Percentiles rank a stretch among this genome's conserved stretches.
phyloP scores from a whole-genome alignment of 2,329 filamentous ascomycete species.

The Alternaria ethzedia region DNA sequence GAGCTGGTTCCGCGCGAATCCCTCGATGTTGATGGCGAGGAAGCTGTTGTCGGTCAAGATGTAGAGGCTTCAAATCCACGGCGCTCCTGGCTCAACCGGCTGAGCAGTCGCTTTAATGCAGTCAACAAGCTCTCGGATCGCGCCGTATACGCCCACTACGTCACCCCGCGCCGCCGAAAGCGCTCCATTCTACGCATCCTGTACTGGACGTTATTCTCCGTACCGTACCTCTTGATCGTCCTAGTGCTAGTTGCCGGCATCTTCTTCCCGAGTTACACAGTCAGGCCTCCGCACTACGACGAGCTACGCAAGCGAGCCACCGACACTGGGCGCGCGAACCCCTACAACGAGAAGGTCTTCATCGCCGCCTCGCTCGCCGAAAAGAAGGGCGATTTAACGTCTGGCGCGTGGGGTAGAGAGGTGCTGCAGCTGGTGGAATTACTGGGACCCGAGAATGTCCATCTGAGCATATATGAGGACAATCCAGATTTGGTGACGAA shows the following conservation, averaged over 20 bases:
- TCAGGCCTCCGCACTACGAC: constrained; percentile 60
- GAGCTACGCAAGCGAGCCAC: constrained; percentile 47
- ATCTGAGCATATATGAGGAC: constrained; percentile 76
- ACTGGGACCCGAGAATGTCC: constrained; percentile 71
- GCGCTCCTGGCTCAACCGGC: constrained; percentile 34
- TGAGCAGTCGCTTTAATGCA: constrained; percentile 24
- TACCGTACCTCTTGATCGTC: constrained; percentile 40
- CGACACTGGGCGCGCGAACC: constrained; percentile 55
- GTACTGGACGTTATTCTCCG: constrained; percentile 40
- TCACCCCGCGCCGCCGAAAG: constrained; percentile 42
- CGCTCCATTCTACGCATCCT: constrained; percentile 40
- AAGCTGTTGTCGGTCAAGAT: constrained; percentile 16
- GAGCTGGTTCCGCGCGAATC: constrained; percentile 43
- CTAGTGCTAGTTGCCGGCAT: constrained; percentile 55
- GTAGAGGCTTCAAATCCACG: constrained; percentile 15
- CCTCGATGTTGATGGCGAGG: constrained; percentile 29
- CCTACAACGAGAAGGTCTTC: constrained; percentile 70
- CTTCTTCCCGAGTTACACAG: constrained; percentile 64
- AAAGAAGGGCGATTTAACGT: constrained; percentile 63
- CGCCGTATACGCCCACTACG: constrained; percentile 39
- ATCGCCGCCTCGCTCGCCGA: constrained; percentile 76
- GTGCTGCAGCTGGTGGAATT: constrained; percentile 68
- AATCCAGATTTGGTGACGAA: constrained; percentile 66
- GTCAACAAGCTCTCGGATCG: constrained; percentile 38
- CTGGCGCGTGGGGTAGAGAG: constrained; percentile 68